Conservation (phyloP, 805 yeast genomes). For the Yamadazyma insecticola region DNA sequence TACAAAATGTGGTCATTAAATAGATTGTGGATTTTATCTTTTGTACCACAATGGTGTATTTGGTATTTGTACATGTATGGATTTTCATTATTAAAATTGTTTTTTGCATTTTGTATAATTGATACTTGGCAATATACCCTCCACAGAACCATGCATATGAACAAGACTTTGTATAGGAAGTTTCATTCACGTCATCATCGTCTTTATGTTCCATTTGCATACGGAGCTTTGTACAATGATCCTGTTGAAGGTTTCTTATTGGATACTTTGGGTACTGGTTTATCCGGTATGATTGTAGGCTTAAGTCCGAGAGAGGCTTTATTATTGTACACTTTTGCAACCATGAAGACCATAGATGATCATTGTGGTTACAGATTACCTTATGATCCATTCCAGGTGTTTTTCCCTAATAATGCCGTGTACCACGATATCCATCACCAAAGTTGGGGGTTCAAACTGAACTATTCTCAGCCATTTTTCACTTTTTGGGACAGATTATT, state of each 20-base stretch:
- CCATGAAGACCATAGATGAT: conserved; percentile 95
- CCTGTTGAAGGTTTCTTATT: conserved; percentile 90
- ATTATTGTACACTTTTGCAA: conserved; percentile 76
- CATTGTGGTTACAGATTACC: conserved; percentile 98
- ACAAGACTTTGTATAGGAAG: conserved; percentile 66
- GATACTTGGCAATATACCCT: conserved; percentile 96
- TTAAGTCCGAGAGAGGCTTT: conserved; percentile 75
- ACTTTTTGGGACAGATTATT: conserved; percentile 82
- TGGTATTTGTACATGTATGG: conserved; percentile 59
- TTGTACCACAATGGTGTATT: conserved; percentile 47
- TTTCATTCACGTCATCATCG: conserved; percentile 95
- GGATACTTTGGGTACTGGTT: conserved; percentile 89
- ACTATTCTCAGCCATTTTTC: conserved; percentile 95
- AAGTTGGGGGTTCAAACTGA: conserved; percentile 87
- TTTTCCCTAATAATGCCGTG: conserved; percentile 93
- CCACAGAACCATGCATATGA: conserved; percentile 85
- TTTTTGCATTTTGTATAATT: conserved; percentile 64
- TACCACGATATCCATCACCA: conserved; percentile 98
- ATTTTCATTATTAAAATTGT: conserved; percentile 52
- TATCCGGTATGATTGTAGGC: conserved; percentile 60
- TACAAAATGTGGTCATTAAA: conserved; percentile 44
- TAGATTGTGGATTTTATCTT: conserved; percentile 30
- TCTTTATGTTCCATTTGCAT: conserved; percentile 93
- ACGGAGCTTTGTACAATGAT: conserved; percentile 92
- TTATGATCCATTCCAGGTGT: conserved; percentile 79